Conservation (phyloP, 805 yeast species). For the Lipomyces kockii region DNA sequence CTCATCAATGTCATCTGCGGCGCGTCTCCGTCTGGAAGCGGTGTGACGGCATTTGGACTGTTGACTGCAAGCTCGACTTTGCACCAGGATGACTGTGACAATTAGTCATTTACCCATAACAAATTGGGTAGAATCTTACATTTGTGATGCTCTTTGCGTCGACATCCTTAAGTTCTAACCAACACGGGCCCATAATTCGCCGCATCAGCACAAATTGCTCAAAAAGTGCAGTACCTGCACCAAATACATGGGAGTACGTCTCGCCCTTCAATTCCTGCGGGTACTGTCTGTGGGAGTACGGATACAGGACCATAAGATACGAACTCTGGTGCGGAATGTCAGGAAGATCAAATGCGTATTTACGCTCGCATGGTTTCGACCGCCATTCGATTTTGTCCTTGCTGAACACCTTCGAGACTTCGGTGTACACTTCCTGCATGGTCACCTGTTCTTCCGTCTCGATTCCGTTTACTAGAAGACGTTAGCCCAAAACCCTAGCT, state of each 20-base stretch:
- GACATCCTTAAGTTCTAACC: slow-evolving; percentile 76
- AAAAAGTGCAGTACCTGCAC: slow-evolving; percentile 71
- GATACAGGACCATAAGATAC: slow-evolving; percentile 77
- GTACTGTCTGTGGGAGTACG: slow-evolving; percentile 54
- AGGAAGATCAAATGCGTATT: slow-evolving; percentile 86
- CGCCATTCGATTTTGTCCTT: slow-evolving; percentile 67
- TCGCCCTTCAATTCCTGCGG: slow-evolving; percentile 74
- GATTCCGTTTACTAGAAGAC: slow-evolving; percentile 44
- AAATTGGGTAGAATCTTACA: slow-evolving; percentile 42
- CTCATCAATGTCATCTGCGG: slow-evolving; percentile 78
- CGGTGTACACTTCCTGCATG: slow-evolving; percentile 75
- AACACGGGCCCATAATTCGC: slow-evolving; percentile 95
- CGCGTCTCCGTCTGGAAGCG: slow-evolving; percentile 51
- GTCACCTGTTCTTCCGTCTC: slow-evolving; percentile 50
- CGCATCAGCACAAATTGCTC: slow-evolving; percentile 84
- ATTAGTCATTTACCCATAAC: not conserved
- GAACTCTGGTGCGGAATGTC: slow-evolving; percentile 79
- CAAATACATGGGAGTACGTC: slow-evolving; percentile 79
- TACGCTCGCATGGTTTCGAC: slow-evolving; percentile 71
- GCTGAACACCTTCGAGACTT: slow-evolving; percentile 67
- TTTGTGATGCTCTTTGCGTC: slow-evolving; percentile 63
- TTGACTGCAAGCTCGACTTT: slow-evolving; percentile 69
- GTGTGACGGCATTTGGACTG: slow-evolving; percentile 47
- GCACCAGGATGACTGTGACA: slow-evolving; percentile 62
- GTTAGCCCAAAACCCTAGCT: not conserved